These are phyloP conservation scores for Batkoa obscura DNA, from an alignment of 371 early-diverging fungal genomes.

Conservation along the genomic window DNA sequence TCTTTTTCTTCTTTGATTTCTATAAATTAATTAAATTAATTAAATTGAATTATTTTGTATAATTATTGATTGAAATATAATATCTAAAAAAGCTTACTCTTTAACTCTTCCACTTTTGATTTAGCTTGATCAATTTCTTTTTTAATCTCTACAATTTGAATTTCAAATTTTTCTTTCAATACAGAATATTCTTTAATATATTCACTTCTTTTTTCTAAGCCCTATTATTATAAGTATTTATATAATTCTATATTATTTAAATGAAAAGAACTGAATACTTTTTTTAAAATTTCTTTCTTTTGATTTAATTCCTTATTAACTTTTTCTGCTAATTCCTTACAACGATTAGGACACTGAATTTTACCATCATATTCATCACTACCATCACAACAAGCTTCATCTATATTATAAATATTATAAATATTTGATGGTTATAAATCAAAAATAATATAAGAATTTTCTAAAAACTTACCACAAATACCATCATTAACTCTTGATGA, in stretches of 20 bases:
- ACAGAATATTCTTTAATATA: background rate
- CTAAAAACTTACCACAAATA: conserved; percentile 49
- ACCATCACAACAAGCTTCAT: conserved; percentile 88
- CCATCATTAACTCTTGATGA: conserved; percentile 79
- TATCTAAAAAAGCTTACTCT: conserved; percentile 5
- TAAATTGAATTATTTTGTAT: too few species aligned
- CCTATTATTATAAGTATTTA: background rate
- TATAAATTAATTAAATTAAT: background rate
- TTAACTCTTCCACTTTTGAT: conserved; percentile 16
- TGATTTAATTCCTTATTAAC: conserved; percentile 1
- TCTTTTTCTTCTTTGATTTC: conserved; percentile 11
- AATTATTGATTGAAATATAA: too few species aligned
- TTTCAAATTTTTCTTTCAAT: background rate
- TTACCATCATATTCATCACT: conserved; percentile 52
- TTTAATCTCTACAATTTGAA: conserved; percentile 11
- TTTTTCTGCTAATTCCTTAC: conserved; percentile 28
- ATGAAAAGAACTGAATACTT: background rate
- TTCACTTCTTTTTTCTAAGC: background rate
- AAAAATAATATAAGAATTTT: background rate
- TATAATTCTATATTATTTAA: background rate
- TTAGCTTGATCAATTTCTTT: conserved; percentile 13
- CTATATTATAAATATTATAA: conserved; percentile 15
- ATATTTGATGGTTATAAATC: too few species aligned
- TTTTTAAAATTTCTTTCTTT: background rate
- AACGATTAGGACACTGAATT: conserved; percentile 47